A percentile compares a stretch with the other conserved stretches of the same genome.
Evolutionary conservation across 768 basidiomycete species (phyloP).

Genomic region (Tricholoma hemisulphureum): DNA sequence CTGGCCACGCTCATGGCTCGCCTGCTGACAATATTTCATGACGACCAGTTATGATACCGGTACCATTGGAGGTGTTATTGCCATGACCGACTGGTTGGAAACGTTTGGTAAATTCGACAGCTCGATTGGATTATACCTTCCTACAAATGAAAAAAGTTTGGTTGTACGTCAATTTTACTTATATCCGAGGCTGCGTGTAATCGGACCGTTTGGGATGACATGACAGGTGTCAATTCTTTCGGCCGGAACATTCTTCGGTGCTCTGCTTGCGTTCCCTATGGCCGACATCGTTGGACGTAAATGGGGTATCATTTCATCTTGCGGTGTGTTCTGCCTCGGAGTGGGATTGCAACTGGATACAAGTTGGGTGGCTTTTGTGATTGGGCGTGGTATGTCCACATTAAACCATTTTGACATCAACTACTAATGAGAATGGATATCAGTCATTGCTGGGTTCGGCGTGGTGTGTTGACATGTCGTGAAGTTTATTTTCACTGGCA

Average conservation of each 20-base stretch:
- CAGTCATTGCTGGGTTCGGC: conserved; percentile 74
- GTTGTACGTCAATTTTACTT: conserved; percentile 22
- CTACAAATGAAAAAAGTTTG: conserved; percentile 38
- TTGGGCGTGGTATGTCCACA: conserved; percentile 23
- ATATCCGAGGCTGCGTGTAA: background rate
- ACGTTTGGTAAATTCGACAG: conserved; percentile 43
- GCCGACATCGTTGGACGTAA: conserved; percentile 53
- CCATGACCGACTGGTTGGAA: conserved; percentile 56
- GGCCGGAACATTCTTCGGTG: conserved; percentile 86
- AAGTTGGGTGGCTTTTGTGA: conserved; percentile 23
- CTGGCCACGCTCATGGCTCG: background rate
- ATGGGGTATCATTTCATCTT: conserved; percentile 60
- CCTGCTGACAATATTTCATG: conserved; percentile 22
- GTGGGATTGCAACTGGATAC: conserved; percentile 55
- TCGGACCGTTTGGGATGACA: too few relatives aligned
- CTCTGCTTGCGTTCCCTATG: conserved; percentile 44
- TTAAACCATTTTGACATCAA: background rate
- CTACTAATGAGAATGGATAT: conserved; percentile 30
- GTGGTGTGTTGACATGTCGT: conserved; percentile 33
- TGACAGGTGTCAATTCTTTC: conserved; percentile 61
- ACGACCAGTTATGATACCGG: conserved; percentile 73
- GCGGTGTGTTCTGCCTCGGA: conserved; percentile 61
- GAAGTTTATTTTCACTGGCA: conserved; percentile 9
- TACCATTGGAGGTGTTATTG: conserved; percentile 74
- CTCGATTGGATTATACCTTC: conserved; percentile 39